Evolutionary conservation across 2,329 filamentous ascomycete species (phyloP).

Genomic region (Microsporum ferrugineum): DNA sequence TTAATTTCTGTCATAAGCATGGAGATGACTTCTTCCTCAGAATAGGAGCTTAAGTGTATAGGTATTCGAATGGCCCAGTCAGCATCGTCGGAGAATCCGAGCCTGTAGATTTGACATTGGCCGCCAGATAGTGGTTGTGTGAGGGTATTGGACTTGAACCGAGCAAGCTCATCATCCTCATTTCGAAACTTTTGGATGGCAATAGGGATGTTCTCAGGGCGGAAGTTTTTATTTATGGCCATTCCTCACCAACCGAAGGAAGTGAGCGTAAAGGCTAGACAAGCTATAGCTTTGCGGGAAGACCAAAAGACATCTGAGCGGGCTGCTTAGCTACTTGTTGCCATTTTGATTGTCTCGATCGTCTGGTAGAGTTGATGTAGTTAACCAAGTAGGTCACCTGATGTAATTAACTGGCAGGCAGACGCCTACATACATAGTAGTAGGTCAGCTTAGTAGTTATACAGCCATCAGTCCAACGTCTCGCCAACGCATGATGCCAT

Average conservation of each 20-base stretch:
- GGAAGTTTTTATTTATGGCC: neutral
- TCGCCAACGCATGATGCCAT: too few species aligned
- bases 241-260: neutral
- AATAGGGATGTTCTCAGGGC: constrained; percentile 5
- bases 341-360: too few species aligned
- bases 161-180: neutral
- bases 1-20: constrained; percentile 3
- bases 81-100: constrained; percentile 5
- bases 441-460: too few species aligned
- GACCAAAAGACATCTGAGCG: too few species aligned
- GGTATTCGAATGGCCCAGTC: constrained; percentile 9
- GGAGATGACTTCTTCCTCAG: neutral
- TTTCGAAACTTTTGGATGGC: constrained; percentile 1
- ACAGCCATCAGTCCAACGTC: too few species aligned
- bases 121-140: neutral
- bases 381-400: too few species aligned
- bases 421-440: too few species aligned
- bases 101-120: constrained; percentile 7
- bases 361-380: too few species aligned
- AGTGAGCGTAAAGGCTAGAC: too few species aligned
- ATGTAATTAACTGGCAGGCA: too few species aligned
- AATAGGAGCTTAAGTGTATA: neutral
- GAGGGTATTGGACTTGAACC: neutral
- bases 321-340: too few species aligned
- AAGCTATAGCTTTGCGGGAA: too few species aligned